Evolutionary conservation across 2,329 filamentous ascomycete species (phyloP), one percentile per base, ranked within the genome.

Genomic region (Plectosphaerella cucumerina): DNA sequence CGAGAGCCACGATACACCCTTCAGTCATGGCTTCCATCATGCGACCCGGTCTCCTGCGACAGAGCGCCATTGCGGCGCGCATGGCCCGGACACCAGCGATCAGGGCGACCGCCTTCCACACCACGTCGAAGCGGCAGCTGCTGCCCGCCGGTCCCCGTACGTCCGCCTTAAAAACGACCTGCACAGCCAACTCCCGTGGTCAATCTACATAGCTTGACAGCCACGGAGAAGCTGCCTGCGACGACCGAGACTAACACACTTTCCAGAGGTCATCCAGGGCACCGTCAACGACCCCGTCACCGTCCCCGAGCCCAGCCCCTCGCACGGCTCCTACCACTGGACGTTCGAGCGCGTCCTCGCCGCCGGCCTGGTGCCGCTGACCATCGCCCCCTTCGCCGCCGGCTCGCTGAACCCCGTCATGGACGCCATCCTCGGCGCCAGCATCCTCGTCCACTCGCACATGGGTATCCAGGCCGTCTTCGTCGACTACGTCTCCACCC

Each of bases 311-410:
- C 73, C 89, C 49, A 83, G 81, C 60, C 85, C 93, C 41, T 77
- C 84, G 50, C 90, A 99, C 75, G 94, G 94, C 62, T 95, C 89
- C 71, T 99, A 97, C 78, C 94, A 99, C 82, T 99, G 94, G 94
- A 89, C 88, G 54, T 96, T 96, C 65, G 94, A 99, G 80, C 91
- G 90, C 66, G 69, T 90, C 51, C 75, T 97, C 61, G 86, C 90
- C 51, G 86, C 83, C 51, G 87, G 84, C 50, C 83, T 99, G 55
- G 76, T 99, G 55, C 95, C 94, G 47, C 78, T 99, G 58, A 90
- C 87, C 56, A 78, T 97, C 59, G 87, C 91, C 37, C 94, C 94
- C 56, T 99, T 99, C 73, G 92, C 92, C 55, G 86, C 89, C 54
- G 92, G 92, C 65, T 90, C 90, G 37, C 80, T 97, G 59, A 96